These are phyloP conservation scores for Tetracentron sinense DNA, from an alignment of 164 flowering plant genomes.

Conservation along the genomic window DNA sequence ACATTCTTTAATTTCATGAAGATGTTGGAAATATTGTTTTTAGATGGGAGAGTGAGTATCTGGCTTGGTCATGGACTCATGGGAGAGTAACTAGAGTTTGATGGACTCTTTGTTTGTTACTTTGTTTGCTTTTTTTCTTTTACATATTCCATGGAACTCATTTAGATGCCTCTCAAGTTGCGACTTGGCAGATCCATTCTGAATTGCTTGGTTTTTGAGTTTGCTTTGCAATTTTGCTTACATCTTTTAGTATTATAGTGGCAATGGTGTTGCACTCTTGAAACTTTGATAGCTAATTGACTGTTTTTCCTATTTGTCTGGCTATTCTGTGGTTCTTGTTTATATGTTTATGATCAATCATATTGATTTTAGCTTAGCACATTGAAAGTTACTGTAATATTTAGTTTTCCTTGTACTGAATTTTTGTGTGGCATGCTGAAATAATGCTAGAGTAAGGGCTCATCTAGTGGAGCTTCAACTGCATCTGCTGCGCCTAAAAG, in stretches of 20 bases:
- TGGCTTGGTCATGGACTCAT: no score
- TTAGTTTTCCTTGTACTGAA: not conserved
- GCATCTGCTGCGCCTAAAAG: slow-evolving; percentile 38
- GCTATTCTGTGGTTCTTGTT: not conserved
- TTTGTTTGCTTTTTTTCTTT: no score
- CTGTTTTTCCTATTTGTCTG: not conserved
- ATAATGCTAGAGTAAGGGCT: slow-evolving; percentile 39
- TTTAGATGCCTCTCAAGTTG: no score
- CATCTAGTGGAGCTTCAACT: slow-evolving; percentile 44
- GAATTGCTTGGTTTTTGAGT: no score
- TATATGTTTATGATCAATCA: not conserved
- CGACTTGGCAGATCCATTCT: no score
- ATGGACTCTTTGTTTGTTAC: no score
- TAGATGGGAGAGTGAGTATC: no score
- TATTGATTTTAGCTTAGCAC: not conserved
- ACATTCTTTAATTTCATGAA: no score
- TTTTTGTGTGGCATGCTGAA: not conserved
- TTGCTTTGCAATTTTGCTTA: no score
- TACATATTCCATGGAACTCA: no score
- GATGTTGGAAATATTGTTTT: no score
- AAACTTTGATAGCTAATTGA: not conserved
- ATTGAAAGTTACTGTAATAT: not conserved
- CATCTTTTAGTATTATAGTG: not conserved
- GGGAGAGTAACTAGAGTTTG: no score
- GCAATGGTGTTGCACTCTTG: not conserved